A percentile compares a stretch with the other conserved stretches of the same genome.
Evolutionary conservation across 805 yeast species (phyloP).

Genomic region (Pichia paraexigua): DNA sequence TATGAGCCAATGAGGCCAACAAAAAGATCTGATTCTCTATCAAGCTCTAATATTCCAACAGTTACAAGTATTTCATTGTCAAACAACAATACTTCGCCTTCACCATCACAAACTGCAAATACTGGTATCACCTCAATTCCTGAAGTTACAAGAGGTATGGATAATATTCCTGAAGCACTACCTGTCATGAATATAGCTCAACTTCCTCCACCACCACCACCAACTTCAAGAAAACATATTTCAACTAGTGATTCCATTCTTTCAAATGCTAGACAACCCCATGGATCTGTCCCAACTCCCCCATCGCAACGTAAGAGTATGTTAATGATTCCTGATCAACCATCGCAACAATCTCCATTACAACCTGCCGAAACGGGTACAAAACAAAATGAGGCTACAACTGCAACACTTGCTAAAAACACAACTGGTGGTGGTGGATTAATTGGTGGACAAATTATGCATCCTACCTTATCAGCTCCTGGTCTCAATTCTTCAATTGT

Average conservation of each 20-base stretch:
- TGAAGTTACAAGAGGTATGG: conserved; percentile 5
- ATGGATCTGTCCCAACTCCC: conserved; percentile 27
- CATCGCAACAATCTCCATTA: conserved; percentile 5
- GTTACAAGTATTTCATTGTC: neutral
- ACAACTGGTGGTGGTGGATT: conserved; percentile 28
- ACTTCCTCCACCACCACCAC: conserved; percentile 21
- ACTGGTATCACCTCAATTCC: conserved; percentile 3
- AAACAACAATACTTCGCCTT: neutral
- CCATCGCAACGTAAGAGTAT: conserved; percentile 27
- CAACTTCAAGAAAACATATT: conserved; percentile 8
- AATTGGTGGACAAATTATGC: conserved; percentile 34
- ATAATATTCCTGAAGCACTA: conserved; percentile 12
- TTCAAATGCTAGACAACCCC: conserved; percentile 15
- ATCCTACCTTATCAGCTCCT: conserved; percentile 42
- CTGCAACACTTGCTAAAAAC: conserved; percentile 31
- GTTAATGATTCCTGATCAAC: conserved; percentile 6
- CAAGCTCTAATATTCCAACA: conserved; percentile 9
- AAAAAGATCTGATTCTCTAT: conserved; percentile 21
- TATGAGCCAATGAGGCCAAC: conserved; percentile 26
- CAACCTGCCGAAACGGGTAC: conserved; percentile 17
- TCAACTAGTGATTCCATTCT: neutral
- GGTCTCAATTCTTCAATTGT: conserved; percentile 79
- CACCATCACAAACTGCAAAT: conserved; percentile 1
- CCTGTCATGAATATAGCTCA: conserved; percentile 14
- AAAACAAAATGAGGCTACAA: conserved; percentile 35